Percentiles rank a stretch among this genome's conserved stretches.
These are phyloP conservation scores for Wallacemonas collosoma DNA, from an alignment of 208 protist genomes.

Conservation along the genomic window DNA sequence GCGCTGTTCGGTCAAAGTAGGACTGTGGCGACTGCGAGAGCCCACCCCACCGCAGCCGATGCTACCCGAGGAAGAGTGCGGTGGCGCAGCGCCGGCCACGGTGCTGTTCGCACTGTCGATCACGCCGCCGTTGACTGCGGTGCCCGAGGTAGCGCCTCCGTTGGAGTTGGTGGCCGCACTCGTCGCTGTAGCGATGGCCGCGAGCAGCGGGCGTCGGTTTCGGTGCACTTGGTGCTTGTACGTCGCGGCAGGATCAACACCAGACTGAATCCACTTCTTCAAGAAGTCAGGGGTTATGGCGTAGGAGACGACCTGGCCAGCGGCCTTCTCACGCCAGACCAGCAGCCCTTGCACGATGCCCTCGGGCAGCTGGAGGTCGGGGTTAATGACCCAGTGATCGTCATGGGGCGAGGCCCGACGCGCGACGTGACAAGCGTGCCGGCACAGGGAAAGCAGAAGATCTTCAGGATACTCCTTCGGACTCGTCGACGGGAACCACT, in stretches of 20 bases:
- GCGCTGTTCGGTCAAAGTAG: conserved; percentile 3
- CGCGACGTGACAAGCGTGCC: conserved; percentile 39
- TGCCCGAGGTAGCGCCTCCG: background rate
- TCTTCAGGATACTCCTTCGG: conserved; percentile 55
- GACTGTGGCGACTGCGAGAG: background rate
- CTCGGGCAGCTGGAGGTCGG: conserved; percentile 28
- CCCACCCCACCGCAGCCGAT: background rate
- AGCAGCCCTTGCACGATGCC: conserved; percentile 32
- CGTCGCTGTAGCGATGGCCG: background rate
- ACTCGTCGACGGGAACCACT: conserved; percentile 14
- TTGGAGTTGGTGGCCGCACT: background rate
- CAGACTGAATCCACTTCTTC: conserved; percentile 46
- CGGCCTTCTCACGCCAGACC: conserved; percentile 38
- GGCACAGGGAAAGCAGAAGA: conserved; percentile 55
- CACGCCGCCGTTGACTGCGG: background rate
- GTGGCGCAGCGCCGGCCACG: too few species aligned
- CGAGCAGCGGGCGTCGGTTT: background rate
- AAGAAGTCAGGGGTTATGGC: conserved; percentile 51
- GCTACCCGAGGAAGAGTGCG: background rate
- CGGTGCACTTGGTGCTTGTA: conserved; percentile 25
- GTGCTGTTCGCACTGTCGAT: background rate
- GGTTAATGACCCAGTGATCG: conserved; percentile 50
- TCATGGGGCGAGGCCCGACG: conserved; percentile 43
- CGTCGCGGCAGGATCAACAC: conserved; percentile 20
- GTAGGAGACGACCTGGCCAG: conserved; percentile 43